Evolutionary conservation across 2,329 filamentous ascomycete genomes (phyloP).

Genomic region (Aaosphaeria arxii): DNA sequence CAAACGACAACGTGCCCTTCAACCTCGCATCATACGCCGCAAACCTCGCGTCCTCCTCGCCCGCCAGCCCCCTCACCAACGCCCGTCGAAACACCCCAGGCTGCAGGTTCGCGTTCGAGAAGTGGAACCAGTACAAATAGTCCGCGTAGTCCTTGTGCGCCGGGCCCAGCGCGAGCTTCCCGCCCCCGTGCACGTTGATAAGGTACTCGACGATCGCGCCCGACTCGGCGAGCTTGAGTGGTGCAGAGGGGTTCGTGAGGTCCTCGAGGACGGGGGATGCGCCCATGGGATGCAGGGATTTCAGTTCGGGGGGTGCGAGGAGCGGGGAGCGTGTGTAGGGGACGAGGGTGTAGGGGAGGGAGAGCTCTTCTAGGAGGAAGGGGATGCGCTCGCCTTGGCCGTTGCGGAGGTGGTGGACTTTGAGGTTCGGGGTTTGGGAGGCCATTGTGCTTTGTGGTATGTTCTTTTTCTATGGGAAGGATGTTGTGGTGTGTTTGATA

Average conservation of each 20-base stretch:
- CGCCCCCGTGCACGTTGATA: slow-evolving; percentile 48
- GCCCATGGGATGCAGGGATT: slow-evolving; percentile 43
- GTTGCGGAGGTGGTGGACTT: slow-evolving; percentile 37
- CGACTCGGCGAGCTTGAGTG: slow-evolving; percentile 57
- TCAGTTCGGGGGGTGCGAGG: slow-evolving; percentile 30
- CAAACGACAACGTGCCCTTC: slow-evolving; percentile 37
- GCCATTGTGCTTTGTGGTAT: neutral
- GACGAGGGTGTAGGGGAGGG: slow-evolving; percentile 52
- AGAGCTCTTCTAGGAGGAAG: slow-evolving; percentile 65
- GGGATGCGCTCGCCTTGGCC: slow-evolving; percentile 64
- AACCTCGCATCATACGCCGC: slow-evolving; percentile 34
- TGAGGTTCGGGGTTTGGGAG: slow-evolving; percentile 14
- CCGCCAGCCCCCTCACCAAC: slow-evolving; percentile 24
- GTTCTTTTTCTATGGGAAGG: no score
- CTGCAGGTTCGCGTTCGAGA: slow-evolving; percentile 43
- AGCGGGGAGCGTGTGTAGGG: slow-evolving; percentile 48
- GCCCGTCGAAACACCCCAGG: slow-evolving; percentile 33
- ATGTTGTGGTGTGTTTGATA: no score
- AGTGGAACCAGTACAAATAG: slow-evolving; percentile 66
- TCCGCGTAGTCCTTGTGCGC: slow-evolving; percentile 52
- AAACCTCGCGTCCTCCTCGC: slow-evolving; percentile 32
- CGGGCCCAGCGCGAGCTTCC: slow-evolving; percentile 48
- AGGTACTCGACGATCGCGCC: slow-evolving; percentile 63
- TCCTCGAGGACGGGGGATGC: slow-evolving; percentile 62
- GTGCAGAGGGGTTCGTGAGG: slow-evolving; percentile 40